Percentiles rank a stretch among this genome's conserved stretches.
These are phyloP conservation scores for Penicillium paxilli DNA, from an alignment of 495 filamentous ascomycete species.

Conservation along the genomic window DNA sequence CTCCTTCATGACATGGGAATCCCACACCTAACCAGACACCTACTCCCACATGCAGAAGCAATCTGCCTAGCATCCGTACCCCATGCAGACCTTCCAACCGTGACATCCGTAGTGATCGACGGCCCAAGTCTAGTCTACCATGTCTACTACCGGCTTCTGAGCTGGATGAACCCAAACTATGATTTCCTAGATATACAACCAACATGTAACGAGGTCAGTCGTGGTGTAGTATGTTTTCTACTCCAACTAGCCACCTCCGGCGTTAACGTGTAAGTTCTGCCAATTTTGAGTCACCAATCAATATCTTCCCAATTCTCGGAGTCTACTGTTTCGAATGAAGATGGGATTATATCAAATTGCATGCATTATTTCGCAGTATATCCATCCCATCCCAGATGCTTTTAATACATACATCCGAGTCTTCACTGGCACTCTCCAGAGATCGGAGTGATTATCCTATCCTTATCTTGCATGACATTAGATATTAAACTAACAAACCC, in stretches of 20 bases:
- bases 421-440: no score
- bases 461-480: no score
- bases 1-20: conserved; percentile 80
- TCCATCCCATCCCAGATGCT: no score
- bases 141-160: conserved; percentile 57
- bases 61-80: conserved; percentile 11
- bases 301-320: no score
- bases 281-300: no score
- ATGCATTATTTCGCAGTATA: no score
- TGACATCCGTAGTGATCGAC: conserved; percentile 63
- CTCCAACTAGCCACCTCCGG: conserved; percentile 48
- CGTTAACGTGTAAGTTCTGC: conserved; percentile 66
- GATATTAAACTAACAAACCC: no score
- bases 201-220: conserved; percentile 60
- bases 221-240: conserved; percentile 61
- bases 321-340: no score
- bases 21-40: conserved; percentile 55
- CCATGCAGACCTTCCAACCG: conserved; percentile 10
- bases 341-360: no score
- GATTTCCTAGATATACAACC: conserved; percentile 56
- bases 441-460: no score
- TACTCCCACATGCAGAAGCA: conserved; percentile 57
- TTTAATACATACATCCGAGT: no score
- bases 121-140: conserved; percentile 76
- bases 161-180: conserved; percentile 24